Conservation (phyloP, 1,284 basidiomycete genomes). For the Ustilago sp. region DNA sequence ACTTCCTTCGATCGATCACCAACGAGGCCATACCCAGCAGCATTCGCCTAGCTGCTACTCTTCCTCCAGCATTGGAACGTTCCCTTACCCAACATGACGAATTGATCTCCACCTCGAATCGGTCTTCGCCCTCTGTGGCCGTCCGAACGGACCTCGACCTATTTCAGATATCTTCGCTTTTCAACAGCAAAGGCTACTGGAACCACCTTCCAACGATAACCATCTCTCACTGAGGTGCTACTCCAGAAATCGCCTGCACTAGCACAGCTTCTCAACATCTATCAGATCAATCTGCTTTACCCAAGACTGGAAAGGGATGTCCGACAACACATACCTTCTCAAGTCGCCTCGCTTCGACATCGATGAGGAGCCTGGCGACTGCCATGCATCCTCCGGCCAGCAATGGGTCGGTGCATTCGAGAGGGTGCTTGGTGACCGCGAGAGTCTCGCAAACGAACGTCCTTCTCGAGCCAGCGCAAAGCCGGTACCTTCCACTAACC, state of each 20-base stretch:
- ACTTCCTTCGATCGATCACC: background rate
- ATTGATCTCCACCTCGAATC: slow-evolving; percentile 34
- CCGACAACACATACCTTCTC: slow-evolving; percentile 24
- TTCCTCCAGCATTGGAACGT: slow-evolving; percentile 28
- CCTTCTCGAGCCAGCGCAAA: slow-evolving; percentile 32
- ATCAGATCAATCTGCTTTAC: background rate
- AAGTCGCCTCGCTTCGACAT: slow-evolving; percentile 51
- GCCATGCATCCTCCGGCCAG: slow-evolving; percentile 18
- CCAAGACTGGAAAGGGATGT: slow-evolving; percentile 15
- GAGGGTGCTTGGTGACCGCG: slow-evolving; percentile 63
- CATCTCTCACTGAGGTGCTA: background rate
- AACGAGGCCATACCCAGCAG: slow-evolving; percentile 12
- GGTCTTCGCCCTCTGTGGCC: slow-evolving; percentile 45
- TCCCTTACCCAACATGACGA: slow-evolving; percentile 22
- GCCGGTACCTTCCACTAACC: slow-evolving; percentile 25
- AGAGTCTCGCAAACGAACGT: slow-evolving; percentile 40
- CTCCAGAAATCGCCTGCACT: background rate
- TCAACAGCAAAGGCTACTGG: background rate
- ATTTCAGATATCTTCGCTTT: slow-evolving; percentile 8
- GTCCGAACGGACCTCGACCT: slow-evolving; percentile 40
- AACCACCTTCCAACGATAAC: background rate
- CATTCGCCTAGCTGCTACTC: slow-evolving; percentile 12
- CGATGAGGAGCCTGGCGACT: slow-evolving; percentile 55
- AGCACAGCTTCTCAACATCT: background rate
- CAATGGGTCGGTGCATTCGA: slow-evolving; percentile 66